phyloP scores from a whole-genome alignment of 2,329 filamentous ascomycete genomes.

The Emergomyces pasteurianus region DNA sequence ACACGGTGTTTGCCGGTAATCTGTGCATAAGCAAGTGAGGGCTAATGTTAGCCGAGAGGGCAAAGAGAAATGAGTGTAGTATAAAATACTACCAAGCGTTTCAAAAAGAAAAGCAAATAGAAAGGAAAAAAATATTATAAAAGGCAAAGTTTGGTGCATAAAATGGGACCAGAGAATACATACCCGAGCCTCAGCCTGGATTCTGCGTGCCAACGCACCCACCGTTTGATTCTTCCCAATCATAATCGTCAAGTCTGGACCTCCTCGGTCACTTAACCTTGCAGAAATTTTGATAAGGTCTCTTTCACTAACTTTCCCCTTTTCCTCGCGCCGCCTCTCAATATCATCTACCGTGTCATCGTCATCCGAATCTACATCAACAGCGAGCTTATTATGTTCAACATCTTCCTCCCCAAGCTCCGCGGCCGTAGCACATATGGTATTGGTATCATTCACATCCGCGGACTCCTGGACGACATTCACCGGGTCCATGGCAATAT shows the following conservation, averaged over 20 bases:
- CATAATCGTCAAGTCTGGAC: conserved; percentile 49
- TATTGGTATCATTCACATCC: conserved; percentile 11
- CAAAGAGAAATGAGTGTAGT: no score
- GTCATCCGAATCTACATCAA: conserved; percentile 29
- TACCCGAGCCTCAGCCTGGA: conserved; percentile 54
- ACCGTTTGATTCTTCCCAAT: conserved; percentile 53
- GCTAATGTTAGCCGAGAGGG: conserved; percentile 3
- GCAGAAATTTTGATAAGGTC: conserved; percentile 49
- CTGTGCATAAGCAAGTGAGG: conserved; percentile 27
- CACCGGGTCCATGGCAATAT: conserved; percentile 54
- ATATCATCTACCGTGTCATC: conserved; percentile 28
- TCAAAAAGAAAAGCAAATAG: not conserved
- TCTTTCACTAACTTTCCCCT: conserved; percentile 47
- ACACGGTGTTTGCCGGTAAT: conserved; percentile 49
- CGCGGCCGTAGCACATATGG: not conserved
- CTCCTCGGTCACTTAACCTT: conserved; percentile 52
- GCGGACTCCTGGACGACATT: conserved; percentile 9
- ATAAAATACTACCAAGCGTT: not conserved
- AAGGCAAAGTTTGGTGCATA: not conserved
- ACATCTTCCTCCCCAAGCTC: conserved; percentile 19
- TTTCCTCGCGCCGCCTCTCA: conserved; percentile 41
- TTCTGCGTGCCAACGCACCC: conserved; percentile 47
- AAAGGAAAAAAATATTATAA: not conserved
- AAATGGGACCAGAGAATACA: conserved; percentile 19
- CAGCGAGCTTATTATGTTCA: conserved; percentile 22